Percentiles rank a stretch among this genome's conserved stretches.
phyloP scores from a whole-genome alignment of 225 moss, liverwort and hornwort species.

The Asterella californica region DNA sequence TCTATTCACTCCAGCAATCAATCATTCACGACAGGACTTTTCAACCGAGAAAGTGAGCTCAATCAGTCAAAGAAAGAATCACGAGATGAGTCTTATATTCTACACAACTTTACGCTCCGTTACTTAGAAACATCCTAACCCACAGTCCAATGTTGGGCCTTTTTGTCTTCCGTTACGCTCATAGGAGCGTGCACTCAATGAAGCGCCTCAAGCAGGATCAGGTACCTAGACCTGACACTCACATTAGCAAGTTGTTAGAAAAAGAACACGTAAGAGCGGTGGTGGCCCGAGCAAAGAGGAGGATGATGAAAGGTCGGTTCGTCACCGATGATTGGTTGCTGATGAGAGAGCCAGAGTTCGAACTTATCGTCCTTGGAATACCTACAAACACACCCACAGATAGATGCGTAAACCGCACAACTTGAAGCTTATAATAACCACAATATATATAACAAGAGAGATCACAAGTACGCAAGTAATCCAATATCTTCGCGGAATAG shows the following conservation, averaged over 20 bases:
- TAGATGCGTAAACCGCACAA: too few species aligned
- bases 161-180: background rate
- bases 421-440: too few species aligned
- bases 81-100: background rate
- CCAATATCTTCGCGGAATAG: too few species aligned
- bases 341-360: background rate
- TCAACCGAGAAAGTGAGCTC: background rate
- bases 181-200: background rate
- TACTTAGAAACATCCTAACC: background rate
- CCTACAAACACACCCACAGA: background rate
- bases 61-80: background rate
- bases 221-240: background rate
- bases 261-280: background rate
- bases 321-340: background rate
- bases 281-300: background rate
- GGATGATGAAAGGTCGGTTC: background rate
- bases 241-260: background rate
- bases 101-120: background rate
- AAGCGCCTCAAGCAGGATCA: background rate
- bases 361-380: background rate
- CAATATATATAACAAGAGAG: too few species aligned
- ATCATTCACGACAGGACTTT: background rate
- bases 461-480: too few species aligned
- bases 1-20: background rate
- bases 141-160: background rate